Base-by-base conservation (phyloP, 805 yeast species). In the Lipomyces oligophaga region DNA sequence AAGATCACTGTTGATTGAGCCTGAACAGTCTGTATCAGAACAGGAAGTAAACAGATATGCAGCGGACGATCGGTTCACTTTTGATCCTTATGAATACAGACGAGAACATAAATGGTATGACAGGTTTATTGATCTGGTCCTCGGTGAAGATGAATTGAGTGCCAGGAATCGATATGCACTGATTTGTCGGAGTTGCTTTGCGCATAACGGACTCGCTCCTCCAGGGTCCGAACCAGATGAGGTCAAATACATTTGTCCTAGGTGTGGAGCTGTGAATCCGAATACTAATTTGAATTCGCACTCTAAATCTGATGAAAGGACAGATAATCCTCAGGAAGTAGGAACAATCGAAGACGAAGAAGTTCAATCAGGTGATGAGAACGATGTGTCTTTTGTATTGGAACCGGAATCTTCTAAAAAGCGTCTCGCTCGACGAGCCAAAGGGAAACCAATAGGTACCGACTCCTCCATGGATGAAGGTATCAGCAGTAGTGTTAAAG, bases 161-260 rank as follows among this genome's bases (percentile, higher is more conserved):
- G 73, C 83, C 0, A 77, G 77, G 35, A 68, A 68, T 47, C 65
- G 94, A 35, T 83, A 72, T 61, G 95, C 95, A 0, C 70, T 85
- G 55, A 82, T 85, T 13, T 85, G 95, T 62, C 54, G 60, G 16
- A 66, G 71, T n/a, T 85, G 95, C 60, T 67, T 64, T 19, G 71
- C 70, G 15, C 94, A 85, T 64, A 85, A 86, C 60, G 95, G 95
- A 1, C 70, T 85, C 36, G 94, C 94, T 0, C 85, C 87, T 3
- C 87, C 85, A 1, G 82, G 83, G 5, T 67, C 73, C 49, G 50
- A 61, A 2, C 82, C 90, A 0, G 58, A 56, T 1, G 59, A 63
- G 4, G 78, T 83, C 6, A 66, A 63, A 41, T 85, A 81, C 58
- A 60, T 69, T 1, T 85, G 95, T 66, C 84, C 87, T 6, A 64